phyloP scores from a whole-genome alignment of 1,139 yeast genomes.

The Pichia sorboxylosa region DNA sequence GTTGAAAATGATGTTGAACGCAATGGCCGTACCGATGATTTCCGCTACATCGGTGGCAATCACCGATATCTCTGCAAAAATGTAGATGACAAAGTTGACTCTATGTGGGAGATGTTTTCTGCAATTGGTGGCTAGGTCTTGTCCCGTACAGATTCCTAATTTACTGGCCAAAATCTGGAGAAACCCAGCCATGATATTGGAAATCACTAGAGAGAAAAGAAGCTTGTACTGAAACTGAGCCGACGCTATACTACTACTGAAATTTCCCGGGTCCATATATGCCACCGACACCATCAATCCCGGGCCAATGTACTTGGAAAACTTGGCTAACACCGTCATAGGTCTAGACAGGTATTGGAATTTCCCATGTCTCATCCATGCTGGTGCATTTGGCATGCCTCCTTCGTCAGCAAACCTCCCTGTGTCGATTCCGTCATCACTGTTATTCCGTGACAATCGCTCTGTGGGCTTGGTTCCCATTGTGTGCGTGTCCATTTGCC shows the following conservation, averaged over 20 bases:
- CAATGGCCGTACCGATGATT: conserved; percentile 87
- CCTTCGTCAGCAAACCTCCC: no score
- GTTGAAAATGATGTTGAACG: conserved; percentile 67
- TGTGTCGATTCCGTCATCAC: no score
- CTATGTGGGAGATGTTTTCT: conserved; percentile 57
- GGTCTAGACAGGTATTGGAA: neutral
- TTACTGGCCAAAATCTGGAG: conserved; percentile 77
- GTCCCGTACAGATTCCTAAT: conserved; percentile 83
- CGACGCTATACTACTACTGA: conserved; percentile 88
- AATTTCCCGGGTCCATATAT: conserved; percentile 96
- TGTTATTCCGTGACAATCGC: no score
- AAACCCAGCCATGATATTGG: conserved; percentile 80
- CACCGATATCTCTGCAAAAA: conserved; percentile 77
- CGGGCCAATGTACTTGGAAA: conserved; percentile 70
- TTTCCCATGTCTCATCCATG: no score
- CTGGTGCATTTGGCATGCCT: no score
- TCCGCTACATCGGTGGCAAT: conserved; percentile 91
- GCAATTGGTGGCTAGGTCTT: conserved; percentile 81
- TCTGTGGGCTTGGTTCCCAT: no score
- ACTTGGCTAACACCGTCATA: conserved; percentile 29
- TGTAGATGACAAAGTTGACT: conserved; percentile 51
- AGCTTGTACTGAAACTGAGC: conserved; percentile 66
- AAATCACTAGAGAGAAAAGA: conserved; percentile 65
- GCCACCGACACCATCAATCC: conserved; percentile 94
- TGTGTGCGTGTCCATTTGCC: no score